Base-by-base conservation (phyloP, 179 eudicot genomes). In the Nepenthes alata region DNA sequence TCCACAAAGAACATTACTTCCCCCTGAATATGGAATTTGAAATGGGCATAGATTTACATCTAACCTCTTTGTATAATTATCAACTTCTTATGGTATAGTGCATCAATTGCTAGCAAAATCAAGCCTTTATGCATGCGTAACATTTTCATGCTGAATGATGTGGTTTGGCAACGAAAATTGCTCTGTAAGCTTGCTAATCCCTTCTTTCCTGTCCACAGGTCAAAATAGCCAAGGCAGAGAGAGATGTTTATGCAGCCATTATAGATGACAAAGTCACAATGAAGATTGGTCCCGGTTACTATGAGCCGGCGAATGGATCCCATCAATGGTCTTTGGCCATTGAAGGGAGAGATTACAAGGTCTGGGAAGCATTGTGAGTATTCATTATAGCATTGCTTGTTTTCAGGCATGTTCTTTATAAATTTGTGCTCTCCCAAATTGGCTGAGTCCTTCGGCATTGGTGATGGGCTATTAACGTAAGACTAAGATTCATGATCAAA, bases 211-310 rank as follows among this genome's bases (percentile, higher is more conserved):
- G 13, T 25, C 13, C 15, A 10, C 77, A 93, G 99, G 80, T 94
- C 6, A 58, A 83, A 60, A 90, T 94, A 64, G 49, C 71, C 10
- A 90, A 94, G 77, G 86, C 97, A 53, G 95, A 90, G 51, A 84
- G 85, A 58, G 97, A 94, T 77, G 96, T 90, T 34, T 94, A 94
- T 59, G 99, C 87, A 53, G 99, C 99, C n/a, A 49, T 75, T 13
- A 70, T 90, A 54, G 96, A 87, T 66, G 85, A 84, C 11, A 94
- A 90, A 70, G 78, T 94, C 67, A 86, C 91, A 16, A 75, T 94
- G 96, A 94, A 94, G 78, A 90, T 94, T 4, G 96, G 99, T 49
- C 99, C 97, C 6, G 99, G 97, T 41, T 70, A 85, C 50, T 94
- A 83, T 59, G 91, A 87, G 59, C 97, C 99, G 9, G 78, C 86